These are phyloP conservation scores for Xerophyta viscosa DNA, from an alignment of 106 monocot genomes.

Conservation along the genomic window DNA sequence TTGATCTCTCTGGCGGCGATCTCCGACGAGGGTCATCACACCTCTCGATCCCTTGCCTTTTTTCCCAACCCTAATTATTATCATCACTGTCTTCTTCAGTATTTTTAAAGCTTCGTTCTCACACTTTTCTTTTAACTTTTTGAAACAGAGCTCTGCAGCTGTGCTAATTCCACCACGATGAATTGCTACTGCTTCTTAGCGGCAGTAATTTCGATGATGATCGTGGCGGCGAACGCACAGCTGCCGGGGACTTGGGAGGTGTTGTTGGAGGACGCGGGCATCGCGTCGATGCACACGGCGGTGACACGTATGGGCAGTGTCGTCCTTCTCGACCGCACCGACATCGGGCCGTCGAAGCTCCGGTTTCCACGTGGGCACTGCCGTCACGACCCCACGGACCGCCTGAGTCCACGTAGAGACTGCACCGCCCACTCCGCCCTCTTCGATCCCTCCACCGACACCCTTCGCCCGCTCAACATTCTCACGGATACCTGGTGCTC, in stretches of 20 bases:
- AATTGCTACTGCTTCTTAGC: too few relatives aligned
- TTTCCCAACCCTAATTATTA: too few relatives aligned
- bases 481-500: constrained; percentile 72
- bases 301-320: constrained; percentile 52
- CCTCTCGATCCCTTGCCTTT: too few relatives aligned
- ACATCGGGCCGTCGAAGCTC: constrained; percentile 59
- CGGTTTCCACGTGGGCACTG: constrained; percentile 17
- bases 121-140: too few relatives aligned
- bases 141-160: too few relatives aligned
- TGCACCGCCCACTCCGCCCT: constrained; percentile 67
- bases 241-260: constrained; percentile 67
- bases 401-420: constrained; percentile 23
- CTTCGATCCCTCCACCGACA: constrained; percentile 29
- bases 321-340: constrained; percentile 77
- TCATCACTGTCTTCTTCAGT: too few relatives aligned
- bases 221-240: too few relatives aligned
- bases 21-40: too few relatives aligned
- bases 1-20: too few relatives aligned
- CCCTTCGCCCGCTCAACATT: constrained; percentile 41
- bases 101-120: too few relatives aligned
- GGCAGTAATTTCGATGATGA: too few relatives aligned
- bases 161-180: too few relatives aligned
- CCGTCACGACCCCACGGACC: constrained; percentile 27
- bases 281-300: constrained; percentile 81
- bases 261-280: constrained; percentile 46